Evolutionary conservation across 2,329 filamentous ascomycete genomes (phyloP).

Genomic region (Cladosporium sp.): DNA sequence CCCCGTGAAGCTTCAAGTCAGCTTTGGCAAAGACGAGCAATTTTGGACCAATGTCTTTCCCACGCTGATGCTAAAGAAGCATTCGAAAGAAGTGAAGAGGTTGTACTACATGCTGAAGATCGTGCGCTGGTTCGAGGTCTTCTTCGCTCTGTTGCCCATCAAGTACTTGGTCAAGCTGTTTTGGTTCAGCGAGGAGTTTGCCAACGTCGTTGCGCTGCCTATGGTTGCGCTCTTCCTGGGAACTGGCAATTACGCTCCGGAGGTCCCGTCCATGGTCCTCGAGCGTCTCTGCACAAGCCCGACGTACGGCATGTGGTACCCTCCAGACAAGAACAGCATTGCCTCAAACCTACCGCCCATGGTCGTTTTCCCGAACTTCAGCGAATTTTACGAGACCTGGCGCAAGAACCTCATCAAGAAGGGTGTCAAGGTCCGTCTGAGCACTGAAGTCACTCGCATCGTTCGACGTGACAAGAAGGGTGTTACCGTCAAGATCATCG

Average conservation of each 20-base stretch:
- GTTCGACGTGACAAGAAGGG: constrained; percentile 48
- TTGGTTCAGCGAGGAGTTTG: constrained; percentile 64
- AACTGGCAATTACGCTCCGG: constrained; percentile 68
- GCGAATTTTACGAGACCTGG: constrained; percentile 59
- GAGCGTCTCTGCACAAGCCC: constrained; percentile 48
- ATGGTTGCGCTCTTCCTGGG: constrained; percentile 70
- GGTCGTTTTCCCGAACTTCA: constrained; percentile 60
- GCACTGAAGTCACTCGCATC: constrained; percentile 52
- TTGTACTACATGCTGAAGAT: constrained; percentile 53
- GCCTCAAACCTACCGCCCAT: constrained; percentile 50
- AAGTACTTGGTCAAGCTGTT: constrained; percentile 63
- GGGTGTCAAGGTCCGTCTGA: constrained; percentile 53
- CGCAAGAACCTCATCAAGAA: constrained; percentile 48
- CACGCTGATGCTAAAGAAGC: constrained; percentile 52
- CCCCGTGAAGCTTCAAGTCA: constrained; percentile 56
- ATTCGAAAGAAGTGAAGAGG: constrained; percentile 52
- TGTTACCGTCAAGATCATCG: constrained; percentile 47
- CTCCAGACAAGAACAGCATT: constrained; percentile 43
- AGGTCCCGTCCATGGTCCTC: constrained; percentile 65
- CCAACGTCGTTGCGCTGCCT: constrained; percentile 65
- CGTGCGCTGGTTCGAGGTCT: constrained; percentile 55
- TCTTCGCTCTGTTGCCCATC: constrained; percentile 58
- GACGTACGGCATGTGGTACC: constrained; percentile 57
- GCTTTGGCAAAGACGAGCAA: constrained; percentile 57
- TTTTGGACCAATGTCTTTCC: constrained; percentile 66